phyloP scores from a whole-genome alignment of 106 monocot genomes.

The Triglochin maritima region DNA sequence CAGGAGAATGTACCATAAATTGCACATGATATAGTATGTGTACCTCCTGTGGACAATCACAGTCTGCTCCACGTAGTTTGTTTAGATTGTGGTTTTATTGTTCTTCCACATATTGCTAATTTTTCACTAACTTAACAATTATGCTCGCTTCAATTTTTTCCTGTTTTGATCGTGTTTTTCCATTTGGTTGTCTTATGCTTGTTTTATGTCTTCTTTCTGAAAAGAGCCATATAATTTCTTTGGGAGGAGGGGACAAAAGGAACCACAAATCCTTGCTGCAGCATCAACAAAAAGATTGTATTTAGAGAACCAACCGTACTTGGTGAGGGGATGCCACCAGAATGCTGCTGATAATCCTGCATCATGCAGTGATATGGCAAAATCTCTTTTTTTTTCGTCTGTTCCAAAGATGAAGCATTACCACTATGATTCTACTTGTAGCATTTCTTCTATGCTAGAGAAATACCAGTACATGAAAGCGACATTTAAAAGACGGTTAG shows the following conservation, averaged over 20 bases:
- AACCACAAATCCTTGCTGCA: slow-evolving; percentile 69
- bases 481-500: slow-evolving; percentile 68
- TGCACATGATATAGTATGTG: no score
- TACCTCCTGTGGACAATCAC: no score
- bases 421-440: slow-evolving; percentile 14
- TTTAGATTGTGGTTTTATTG: no score
- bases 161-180: no score
- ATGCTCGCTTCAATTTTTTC: no score
- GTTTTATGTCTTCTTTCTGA: slow-evolving; percentile 1
- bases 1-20: no score
- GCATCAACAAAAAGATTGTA: slow-evolving; percentile 70
- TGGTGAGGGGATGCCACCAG: slow-evolving; percentile 54
- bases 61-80: no score
- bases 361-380: slow-evolving; percentile 17
- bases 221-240: slow-evolving; percentile 81
- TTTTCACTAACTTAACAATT: no score
- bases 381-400: slow-evolving; percentile 6
- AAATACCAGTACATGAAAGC: slow-evolving; percentile 80
- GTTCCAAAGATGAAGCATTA: slow-evolving; percentile 12
- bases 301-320: slow-evolving; percentile 78
- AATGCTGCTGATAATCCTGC: slow-evolving; percentile 21
- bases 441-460: slow-evolving; percentile 54
- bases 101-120: no score
- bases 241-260: slow-evolving; percentile 74
- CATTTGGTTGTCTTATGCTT: background rate